Evolutionary conservation across 768 basidiomycete species (phyloP).

Genomic region (Lactarius hatsudake): DNA sequence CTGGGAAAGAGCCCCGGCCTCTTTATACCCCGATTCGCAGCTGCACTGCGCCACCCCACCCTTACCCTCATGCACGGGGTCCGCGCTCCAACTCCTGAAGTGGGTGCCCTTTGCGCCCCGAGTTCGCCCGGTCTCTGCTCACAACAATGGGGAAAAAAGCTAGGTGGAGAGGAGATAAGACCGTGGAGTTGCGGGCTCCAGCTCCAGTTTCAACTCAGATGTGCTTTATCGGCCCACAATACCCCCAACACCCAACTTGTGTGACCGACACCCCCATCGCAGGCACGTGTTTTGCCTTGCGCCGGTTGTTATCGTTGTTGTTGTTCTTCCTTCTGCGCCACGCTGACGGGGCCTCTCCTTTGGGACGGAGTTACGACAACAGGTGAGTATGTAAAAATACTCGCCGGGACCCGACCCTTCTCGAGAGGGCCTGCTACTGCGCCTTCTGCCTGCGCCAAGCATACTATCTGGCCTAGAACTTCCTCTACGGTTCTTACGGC

Average conservation of each 20-base stretch:
- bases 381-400: no score
- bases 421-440: not conserved
- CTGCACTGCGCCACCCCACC: not conserved
- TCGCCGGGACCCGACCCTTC: not conserved
- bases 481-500: not conserved
- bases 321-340: not conserved
- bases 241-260: not conserved
- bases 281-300: constrained; percentile 1
- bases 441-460: not conserved
- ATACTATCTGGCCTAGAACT: not conserved
- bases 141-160: no score
- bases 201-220: no score
- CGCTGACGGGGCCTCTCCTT: not conserved
- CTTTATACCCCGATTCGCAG: not conserved
- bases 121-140: not conserved
- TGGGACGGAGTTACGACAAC: not conserved
- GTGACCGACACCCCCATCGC: not conserved
- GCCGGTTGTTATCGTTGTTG: not conserved
- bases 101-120: not conserved
- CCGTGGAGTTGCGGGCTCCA: not conserved
- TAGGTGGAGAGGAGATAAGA: no score
- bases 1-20: not conserved
- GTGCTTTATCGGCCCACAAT: not conserved
- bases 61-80: not conserved
- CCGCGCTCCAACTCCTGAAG: not conserved